Conservation (phyloP, 2,329 filamentous ascomycete species). For the Decorospora gaudefroyi region DNA sequence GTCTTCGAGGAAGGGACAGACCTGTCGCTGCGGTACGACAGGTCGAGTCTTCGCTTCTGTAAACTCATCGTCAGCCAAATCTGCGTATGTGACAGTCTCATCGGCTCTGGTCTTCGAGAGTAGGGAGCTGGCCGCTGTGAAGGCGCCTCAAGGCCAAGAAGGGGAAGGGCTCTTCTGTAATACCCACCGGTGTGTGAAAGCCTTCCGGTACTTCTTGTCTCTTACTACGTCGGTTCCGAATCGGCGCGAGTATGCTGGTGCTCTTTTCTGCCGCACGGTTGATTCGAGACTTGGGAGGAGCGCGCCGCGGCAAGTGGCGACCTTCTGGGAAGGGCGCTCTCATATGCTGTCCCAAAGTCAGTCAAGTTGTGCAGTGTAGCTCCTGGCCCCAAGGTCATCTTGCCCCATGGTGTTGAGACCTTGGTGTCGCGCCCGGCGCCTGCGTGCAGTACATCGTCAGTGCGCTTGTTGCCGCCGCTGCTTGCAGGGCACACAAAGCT, state of each 20-base stretch:
- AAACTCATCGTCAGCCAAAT: background rate
- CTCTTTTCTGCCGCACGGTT: background rate
- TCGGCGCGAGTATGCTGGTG: background rate
- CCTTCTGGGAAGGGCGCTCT: background rate
- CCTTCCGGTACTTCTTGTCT: background rate
- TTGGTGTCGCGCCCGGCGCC: background rate
- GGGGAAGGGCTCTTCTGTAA: background rate
- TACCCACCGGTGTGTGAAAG: background rate
- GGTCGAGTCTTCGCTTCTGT: background rate
- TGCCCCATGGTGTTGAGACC: background rate
- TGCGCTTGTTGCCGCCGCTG: background rate
- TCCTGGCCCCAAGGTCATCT: background rate
- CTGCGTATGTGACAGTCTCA: background rate
- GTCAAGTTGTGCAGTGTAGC: background rate
- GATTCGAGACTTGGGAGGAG: background rate
- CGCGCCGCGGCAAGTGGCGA: background rate
- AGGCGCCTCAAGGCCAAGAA: background rate
- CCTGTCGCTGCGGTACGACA: background rate
- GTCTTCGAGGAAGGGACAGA: slow-evolving; percentile 3
- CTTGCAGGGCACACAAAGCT: background rate
- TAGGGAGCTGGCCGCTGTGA: background rate
- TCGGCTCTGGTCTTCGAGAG: background rate
- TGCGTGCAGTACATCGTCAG: background rate
- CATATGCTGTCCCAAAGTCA: background rate
- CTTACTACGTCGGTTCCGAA: background rate